Base-by-base conservation (phyloP, 371 early-diverging fungal genomes). In the Choanephora cucurbitarum region DNA sequence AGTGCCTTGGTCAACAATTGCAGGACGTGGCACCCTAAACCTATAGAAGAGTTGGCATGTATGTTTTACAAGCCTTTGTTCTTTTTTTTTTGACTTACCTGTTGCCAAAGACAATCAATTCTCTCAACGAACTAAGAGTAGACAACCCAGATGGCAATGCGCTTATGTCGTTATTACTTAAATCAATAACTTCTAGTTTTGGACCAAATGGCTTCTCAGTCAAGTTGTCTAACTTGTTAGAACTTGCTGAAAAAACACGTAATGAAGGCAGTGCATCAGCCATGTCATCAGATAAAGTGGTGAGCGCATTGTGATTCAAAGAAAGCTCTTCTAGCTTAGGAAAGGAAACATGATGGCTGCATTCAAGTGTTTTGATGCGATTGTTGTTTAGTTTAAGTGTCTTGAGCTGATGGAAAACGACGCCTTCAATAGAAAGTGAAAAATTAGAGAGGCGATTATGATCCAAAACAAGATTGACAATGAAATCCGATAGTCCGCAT, bases 21-120 rank as follows among this genome's bases (percentile, higher is more conserved):
- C 69, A 11, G 81, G 75, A 33, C 88, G 61, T 11, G 91, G 89
- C 1, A 87, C 80, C 49, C 86, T 76, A 66, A 88, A 90, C 19
- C 73, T 65, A 40, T 19, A 1, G 45, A 1, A 46, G 32, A 32
- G 32, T 32, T 31, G n/a, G n/a, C n/a, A n/a, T n/a, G n/a, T n/a
- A n/a, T n/a, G n/a, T n/a, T n/a, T n/a, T n/a, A n/a, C 19, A 21
- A 18, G 34, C 15, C n/a, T 8, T 39, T 15, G 31, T 31, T 19
- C 15, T 21, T 2, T 44, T 2, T 46, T 44, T 5, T 13, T 17
- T 28, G 22, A 47, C 9, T 44, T 71, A 73, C 63, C 76, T 59
- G 58, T 90, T 90, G 3, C 89, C 88, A 40, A 74, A 82, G 5
- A 88, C 55, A 19, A 64, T 51, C 49, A 90, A 40, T 23, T 70